phyloP scores from a whole-genome alignment of 441 rosid genomes.

The Erodium trifolium region DNA sequence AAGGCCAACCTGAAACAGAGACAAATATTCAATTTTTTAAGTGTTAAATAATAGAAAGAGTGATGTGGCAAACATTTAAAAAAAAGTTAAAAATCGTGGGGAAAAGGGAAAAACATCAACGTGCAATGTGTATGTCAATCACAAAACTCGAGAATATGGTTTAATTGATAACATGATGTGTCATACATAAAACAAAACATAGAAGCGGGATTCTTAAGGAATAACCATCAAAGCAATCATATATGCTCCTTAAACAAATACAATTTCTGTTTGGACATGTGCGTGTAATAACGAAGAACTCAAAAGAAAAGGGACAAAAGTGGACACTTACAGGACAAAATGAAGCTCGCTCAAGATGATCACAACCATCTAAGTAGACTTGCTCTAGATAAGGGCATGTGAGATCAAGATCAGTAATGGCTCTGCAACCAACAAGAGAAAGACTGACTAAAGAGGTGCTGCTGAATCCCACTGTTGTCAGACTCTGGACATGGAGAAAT shows the following conservation, averaged over 20 bases:
- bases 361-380: constrained; percentile 89
- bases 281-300: not conserved
- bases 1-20: constrained; percentile 59
- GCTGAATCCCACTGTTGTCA: constrained; percentile 67
- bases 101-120: not conserved
- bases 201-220: not conserved
- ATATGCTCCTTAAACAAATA: not conserved
- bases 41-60: not conserved
- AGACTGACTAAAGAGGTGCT: constrained; percentile 71
- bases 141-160: constrained; percentile 1
- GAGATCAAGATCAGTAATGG: constrained; percentile 65
- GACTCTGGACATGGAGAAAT: constrained; percentile 45
- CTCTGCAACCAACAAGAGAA: constrained; percentile 92
- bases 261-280: no score
- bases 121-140: not conserved
- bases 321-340: constrained; percentile 73
- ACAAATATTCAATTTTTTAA: constrained; percentile 2
- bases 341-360: constrained; percentile 80
- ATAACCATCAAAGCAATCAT: not conserved
- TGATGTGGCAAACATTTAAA: not conserved
- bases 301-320: not conserved
- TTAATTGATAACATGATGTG: not conserved
- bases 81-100: not conserved
- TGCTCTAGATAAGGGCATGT: constrained; percentile 72
- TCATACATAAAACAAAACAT: not conserved